Percentiles rank a stretch among this genome's conserved stretches.
These are phyloP conservation scores for Rhizopogon vinicolor DNA, from an alignment of 768 basidiomycete genomes.

Conservation along the genomic window DNA sequence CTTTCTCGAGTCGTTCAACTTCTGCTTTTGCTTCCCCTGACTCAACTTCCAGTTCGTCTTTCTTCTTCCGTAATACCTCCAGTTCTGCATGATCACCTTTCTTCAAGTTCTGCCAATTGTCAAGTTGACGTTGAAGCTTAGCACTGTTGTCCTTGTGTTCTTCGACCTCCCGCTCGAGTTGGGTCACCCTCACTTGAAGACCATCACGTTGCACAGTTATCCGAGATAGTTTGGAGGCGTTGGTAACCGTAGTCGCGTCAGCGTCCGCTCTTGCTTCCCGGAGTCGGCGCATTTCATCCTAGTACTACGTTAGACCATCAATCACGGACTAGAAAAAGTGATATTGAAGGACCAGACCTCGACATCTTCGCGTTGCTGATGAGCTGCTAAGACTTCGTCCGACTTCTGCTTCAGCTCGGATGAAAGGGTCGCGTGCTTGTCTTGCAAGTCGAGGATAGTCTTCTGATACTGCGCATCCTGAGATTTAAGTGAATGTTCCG, in stretches of 20 bases:
- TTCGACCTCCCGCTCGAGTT: constrained; percentile 52
- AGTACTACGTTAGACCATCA: not conserved
- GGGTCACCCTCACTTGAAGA: constrained; percentile 44
- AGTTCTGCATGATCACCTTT: constrained; percentile 56
- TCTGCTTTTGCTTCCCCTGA: constrained; percentile 40
- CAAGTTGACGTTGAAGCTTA: constrained; percentile 59
- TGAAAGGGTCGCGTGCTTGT: constrained; percentile 27
- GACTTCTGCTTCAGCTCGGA: constrained; percentile 36
- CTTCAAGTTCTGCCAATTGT: constrained; percentile 66
- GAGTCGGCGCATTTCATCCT: constrained; percentile 39
- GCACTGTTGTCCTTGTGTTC: constrained; percentile 53
- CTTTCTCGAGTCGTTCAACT: constrained; percentile 25
- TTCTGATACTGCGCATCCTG: constrained; percentile 24
- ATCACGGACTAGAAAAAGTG: constrained; percentile 5
- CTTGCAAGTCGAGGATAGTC: constrained; percentile 23
- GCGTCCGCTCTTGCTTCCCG: constrained; percentile 49
- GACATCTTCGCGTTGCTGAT: constrained; percentile 39
- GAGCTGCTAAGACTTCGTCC: constrained; percentile 32
- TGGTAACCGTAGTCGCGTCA: constrained; percentile 40
- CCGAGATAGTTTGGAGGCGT: constrained; percentile 52
- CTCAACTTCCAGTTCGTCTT: constrained; percentile 52
- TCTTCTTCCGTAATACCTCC: constrained; percentile 49
- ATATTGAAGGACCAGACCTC: constrained; percentile 33
- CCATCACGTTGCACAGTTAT: constrained; percentile 54
- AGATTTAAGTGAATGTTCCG: constrained; percentile 8